These are phyloP conservation scores for Tricholoma hemisulphureum DNA, from an alignment of 768 basidiomycete genomes.

Conservation along the genomic window DNA sequence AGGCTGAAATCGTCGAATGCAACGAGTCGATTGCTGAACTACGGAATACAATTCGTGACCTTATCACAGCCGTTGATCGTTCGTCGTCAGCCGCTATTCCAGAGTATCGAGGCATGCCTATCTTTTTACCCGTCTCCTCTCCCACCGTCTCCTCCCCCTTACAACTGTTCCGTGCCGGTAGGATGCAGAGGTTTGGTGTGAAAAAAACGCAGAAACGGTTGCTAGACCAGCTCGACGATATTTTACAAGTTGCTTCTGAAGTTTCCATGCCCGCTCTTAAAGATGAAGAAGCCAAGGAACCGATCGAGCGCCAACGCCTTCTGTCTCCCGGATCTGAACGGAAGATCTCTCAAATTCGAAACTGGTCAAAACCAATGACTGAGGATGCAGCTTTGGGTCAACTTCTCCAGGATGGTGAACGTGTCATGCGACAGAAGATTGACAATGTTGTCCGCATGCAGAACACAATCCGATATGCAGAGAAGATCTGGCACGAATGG, in stretches of 20 bases:
- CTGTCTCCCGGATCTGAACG: slow-evolving; percentile 88
- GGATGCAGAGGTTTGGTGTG: slow-evolving; percentile 76
- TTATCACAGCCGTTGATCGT: slow-evolving; percentile 68
- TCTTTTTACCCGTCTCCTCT: slow-evolving; percentile 71
- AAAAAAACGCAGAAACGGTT: slow-evolving; percentile 80
- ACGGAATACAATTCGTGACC: slow-evolving; percentile 79
- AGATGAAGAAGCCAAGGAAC: slow-evolving; percentile 89
- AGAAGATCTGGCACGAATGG: slow-evolving; percentile 98
- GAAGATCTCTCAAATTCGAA: slow-evolving; percentile 77
- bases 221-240: slow-evolving; percentile 84
- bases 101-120: slow-evolving; percentile 87
- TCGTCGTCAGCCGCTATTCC: slow-evolving; percentile 64
- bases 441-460: slow-evolving; percentile 95
- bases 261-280: slow-evolving; percentile 85
- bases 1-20: slow-evolving; percentile 91
- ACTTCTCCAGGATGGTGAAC: slow-evolving; percentile 83
- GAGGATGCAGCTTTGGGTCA: slow-evolving; percentile 84
- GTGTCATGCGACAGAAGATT: slow-evolving; percentile 88
- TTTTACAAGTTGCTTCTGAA: slow-evolving; percentile 74
- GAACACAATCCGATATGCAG: slow-evolving; percentile 94
- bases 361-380: slow-evolving; percentile 82
- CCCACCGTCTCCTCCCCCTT: slow-evolving; percentile 73
- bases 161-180: slow-evolving; percentile 72
- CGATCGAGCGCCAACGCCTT: slow-evolving; percentile 88
- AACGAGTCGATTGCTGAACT: slow-evolving; percentile 92